Percentiles rank a stretch among this genome's conserved stretches.
Conservation (phyloP, 129 eudicot species). For the Silybum marianum region DNA sequence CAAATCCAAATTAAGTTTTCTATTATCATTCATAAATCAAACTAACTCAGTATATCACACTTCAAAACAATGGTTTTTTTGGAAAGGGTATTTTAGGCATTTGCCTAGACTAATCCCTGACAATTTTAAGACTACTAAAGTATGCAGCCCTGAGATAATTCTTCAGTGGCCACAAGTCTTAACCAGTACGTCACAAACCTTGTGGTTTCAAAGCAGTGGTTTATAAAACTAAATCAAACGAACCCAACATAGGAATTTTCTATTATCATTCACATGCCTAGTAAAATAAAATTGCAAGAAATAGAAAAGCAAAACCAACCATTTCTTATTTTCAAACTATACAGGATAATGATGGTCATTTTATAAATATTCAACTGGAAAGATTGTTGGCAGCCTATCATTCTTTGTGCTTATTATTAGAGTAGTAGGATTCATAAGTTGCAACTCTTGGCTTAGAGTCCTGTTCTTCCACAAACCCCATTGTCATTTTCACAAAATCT, state of each 20-base stretch:
- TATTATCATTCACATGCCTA: neutral
- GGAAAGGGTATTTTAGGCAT: too few species aligned
- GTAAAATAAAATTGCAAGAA: constrained; percentile 8
- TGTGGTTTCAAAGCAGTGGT: neutral
- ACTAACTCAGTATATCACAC: neutral
- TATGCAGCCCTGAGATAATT: too few species aligned
- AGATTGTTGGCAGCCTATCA: too few species aligned
- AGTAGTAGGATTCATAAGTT: constrained; percentile 64
- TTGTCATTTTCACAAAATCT: constrained; percentile 76
- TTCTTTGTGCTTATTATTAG: constrained; percentile 25
- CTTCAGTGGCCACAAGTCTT: too few species aligned
- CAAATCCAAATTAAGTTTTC: neutral
- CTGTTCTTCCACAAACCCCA: constrained; percentile 67
- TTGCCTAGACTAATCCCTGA: too few species aligned
- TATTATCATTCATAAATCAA: neutral
- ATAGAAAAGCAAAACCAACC: neutral
- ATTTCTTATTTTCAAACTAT: constrained; percentile 2
- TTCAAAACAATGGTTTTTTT: too few species aligned
- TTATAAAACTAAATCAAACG: neutral
- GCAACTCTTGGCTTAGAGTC: constrained; percentile 72
- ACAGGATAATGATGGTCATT: constrained; percentile 1
- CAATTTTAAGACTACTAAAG: too few species aligned
- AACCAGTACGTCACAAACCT: too few species aligned
- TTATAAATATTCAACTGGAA: constrained; percentile 16
- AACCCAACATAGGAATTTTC: neutral